These are phyloP conservation scores for Eucalyptus regnans DNA, from an alignment of 345 rosid species.

Conservation along the genomic window DNA sequence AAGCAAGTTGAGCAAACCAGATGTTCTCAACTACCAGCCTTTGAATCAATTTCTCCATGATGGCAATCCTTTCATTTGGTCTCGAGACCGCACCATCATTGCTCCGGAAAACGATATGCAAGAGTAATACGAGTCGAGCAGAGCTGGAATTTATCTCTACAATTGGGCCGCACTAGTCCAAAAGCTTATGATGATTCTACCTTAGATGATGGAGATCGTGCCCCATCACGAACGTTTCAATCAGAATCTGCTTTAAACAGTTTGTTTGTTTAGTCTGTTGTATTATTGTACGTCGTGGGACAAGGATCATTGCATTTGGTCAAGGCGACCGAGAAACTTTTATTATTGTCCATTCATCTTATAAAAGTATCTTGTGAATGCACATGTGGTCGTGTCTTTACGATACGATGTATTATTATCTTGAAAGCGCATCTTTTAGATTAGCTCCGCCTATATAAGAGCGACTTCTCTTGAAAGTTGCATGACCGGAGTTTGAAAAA, in stretches of 20 bases:
- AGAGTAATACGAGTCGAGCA: neutral
- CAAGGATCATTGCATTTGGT: neutral
- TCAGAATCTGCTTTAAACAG: neutral
- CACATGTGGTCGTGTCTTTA: neutral
- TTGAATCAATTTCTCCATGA: neutral
- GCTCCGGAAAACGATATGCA: neutral
- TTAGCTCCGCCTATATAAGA: too few relatives aligned
- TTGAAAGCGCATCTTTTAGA: neutral
- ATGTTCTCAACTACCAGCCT: neutral
- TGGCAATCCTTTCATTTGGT: neutral
- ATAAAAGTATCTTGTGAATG: neutral
- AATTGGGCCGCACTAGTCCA: neutral
- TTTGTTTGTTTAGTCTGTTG: neutral
- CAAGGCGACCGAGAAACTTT: neutral
- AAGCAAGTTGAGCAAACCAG: neutral
- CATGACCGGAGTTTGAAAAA: neutral
- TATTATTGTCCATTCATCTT: neutral
- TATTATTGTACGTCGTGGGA: fast-evolving
- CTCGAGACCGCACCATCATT: neutral
- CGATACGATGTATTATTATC: neutral
- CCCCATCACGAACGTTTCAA: neutral
- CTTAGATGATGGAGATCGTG: neutral
- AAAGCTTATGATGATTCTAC: neutral
- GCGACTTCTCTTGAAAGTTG: neutral
- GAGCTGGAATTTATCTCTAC: neutral